Evolutionary conservation across 352 stramenopile genomes (phyloP).

Genomic region (Pythium scleroteichum): DNA sequence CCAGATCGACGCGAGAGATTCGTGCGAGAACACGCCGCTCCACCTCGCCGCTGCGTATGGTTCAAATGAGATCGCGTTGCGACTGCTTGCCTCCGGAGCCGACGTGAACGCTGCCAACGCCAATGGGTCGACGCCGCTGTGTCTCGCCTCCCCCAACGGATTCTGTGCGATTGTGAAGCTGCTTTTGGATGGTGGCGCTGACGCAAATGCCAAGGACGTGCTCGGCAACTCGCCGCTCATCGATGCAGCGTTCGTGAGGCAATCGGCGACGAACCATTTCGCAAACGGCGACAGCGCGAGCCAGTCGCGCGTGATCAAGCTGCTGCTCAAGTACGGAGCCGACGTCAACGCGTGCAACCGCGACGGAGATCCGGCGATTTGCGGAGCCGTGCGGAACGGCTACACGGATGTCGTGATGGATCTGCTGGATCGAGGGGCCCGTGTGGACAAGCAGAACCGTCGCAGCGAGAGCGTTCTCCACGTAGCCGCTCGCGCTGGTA

Average conservation of each 20-base stretch:
- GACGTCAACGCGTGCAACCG: conserved; percentile 18
- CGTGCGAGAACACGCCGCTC: conserved; percentile 38
- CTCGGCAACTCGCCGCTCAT: conserved; percentile 41
- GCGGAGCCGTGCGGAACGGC: conserved; percentile 28
- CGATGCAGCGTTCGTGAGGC: conserved; percentile 37
- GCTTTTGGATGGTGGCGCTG: conserved; percentile 31
- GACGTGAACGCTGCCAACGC: conserved; percentile 36
- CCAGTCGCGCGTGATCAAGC: conserved; percentile 30
- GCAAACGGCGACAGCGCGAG: conserved; percentile 33
- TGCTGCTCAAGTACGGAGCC: conserved; percentile 30
- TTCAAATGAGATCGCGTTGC: conserved; percentile 16
- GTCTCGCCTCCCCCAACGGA: conserved; percentile 41
- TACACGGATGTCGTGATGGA: conserved; percentile 20
- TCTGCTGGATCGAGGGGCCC: conserved; percentile 1
- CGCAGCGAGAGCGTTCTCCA: conserved; percentile 29
- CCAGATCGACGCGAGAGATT: conserved; percentile 31
- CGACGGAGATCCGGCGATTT: conserved; percentile 27
- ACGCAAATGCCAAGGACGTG: conserved; percentile 31
- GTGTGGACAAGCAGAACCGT: conserved; percentile 2
- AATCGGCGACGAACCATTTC: conserved; percentile 33
- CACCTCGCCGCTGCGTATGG: conserved; percentile 43
- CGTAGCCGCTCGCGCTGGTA: conserved; percentile 32
- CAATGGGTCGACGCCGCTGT: conserved; percentile 29
- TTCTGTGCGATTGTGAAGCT: conserved; percentile 28
- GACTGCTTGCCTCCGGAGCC: conserved; percentile 27